Base-by-base conservation (phyloP, 495 filamentous ascomycete genomes). In the Penicillium daleae region DNA sequence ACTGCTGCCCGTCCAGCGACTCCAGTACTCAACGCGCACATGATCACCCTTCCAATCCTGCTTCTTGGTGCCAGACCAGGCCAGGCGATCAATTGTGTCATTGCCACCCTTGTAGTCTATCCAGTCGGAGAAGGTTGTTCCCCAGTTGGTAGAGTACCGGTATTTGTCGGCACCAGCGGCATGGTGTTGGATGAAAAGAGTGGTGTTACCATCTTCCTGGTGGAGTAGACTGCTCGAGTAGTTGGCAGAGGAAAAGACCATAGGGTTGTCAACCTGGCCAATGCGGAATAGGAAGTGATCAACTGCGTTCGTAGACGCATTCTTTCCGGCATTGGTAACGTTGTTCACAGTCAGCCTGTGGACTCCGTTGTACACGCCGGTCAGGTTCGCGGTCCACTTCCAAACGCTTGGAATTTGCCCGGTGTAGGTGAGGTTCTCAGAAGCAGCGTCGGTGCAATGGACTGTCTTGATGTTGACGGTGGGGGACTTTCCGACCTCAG, bases 1-100 rank as follows among this genome's bases (percentile, higher is more conserved):
- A 62, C 86, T 89, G 63, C 87, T 89, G 0, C 87, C 89, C 17
- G 86, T 80, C 46, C 81, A 76, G 42, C 79, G 79, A 69, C 82
- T 88, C 84, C 82, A 91, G 75, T 91, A 91, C 65, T 90, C 86
- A 32, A 89, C 83, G 8, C 82, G 79, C 3, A 90, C 74, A 67
- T 91, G 89, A 29, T 89, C 81, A 39, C 87, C 89, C 6, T 79
- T 56, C 89, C 89, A 91, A 10, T 72, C 75, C 69, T 91, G 89
- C 13, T 76, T 69, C 32, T 83, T 78, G 1, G 86, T 87, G 17
- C 89, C 89, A 6, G 77, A 75, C 89, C 89, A 91, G 4, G 71
- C 55, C 57, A 82, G 74, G 24, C 64, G 64, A 4, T 74, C 61
- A 21, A 86, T 69, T 1, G 78, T 79, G 15, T 72, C 73, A 42